Conservation (phyloP, 495 filamentous ascomycete genomes). For the Podospora anserina region DNA sequence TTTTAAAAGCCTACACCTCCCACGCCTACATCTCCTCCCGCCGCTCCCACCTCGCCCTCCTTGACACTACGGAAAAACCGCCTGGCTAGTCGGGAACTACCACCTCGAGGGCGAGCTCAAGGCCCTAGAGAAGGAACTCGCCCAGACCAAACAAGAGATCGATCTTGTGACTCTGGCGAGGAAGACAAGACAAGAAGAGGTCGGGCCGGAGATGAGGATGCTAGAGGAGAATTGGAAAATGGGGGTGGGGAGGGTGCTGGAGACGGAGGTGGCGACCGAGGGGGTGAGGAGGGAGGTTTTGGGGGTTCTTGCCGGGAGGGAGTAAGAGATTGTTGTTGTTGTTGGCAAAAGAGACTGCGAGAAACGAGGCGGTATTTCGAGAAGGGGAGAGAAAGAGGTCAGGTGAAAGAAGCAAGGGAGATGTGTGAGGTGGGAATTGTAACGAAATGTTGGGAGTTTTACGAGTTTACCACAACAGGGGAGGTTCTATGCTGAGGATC, state of each 20-base stretch:
- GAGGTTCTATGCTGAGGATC: too few species aligned
- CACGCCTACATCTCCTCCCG: slow-evolving; percentile 64
- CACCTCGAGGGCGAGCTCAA: slow-evolving; percentile 70
- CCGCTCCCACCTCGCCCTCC: slow-evolving; percentile 64
- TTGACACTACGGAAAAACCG: slow-evolving; percentile 84
- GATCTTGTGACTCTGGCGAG: slow-evolving; percentile 70
- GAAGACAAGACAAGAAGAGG: slow-evolving; percentile 65
- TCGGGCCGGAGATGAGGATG: slow-evolving; percentile 60
- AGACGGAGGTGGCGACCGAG: slow-evolving; percentile 75
- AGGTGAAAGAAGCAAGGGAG: too few species aligned
- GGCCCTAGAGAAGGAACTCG: slow-evolving; percentile 74
- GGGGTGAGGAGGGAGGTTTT: slow-evolving; percentile 50
- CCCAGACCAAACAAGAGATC: slow-evolving; percentile 57
- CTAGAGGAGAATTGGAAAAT: slow-evolving; percentile 71
- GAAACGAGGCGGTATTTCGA: background rate
- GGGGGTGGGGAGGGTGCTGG: slow-evolving; percentile 67
- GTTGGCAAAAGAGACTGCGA: background rate
- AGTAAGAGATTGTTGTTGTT: background rate
- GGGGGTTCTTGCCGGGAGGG: slow-evolving; percentile 30
- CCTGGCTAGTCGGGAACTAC: slow-evolving; percentile 82
- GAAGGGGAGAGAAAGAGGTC: too few species aligned
- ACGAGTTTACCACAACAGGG: too few species aligned
- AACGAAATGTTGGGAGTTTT: too few species aligned
- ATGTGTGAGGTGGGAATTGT: too few species aligned
- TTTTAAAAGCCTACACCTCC: slow-evolving; percentile 57